phyloP scores from a whole-genome alignment of 768 basidiomycete genomes.

The Flagelloscypha sp. region DNA sequence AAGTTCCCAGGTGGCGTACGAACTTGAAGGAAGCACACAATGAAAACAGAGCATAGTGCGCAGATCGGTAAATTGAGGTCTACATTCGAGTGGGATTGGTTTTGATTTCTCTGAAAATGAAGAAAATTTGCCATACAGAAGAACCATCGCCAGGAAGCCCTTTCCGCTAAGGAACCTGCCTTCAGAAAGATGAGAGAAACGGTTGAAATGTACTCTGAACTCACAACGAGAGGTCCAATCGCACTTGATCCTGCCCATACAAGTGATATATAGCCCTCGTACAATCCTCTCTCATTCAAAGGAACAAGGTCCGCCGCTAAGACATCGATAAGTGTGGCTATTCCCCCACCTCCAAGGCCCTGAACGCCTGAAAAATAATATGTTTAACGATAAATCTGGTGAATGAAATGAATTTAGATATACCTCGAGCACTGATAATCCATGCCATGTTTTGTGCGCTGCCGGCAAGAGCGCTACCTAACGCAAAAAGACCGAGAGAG shows the following conservation, averaged over 20 bases:
- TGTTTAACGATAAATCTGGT: too few relatives aligned
- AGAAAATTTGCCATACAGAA: constrained; percentile 18
- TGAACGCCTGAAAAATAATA: too few relatives aligned
- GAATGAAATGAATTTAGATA: too few relatives aligned
- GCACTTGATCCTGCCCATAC: constrained; percentile 25
- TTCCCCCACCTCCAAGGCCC: constrained; percentile 28
- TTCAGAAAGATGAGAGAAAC: constrained; percentile 1
- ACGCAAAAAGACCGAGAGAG: constrained; percentile 26
- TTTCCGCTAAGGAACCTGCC: constrained; percentile 17
- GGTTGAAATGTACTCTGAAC: too few relatives aligned
- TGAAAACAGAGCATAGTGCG: constrained; percentile 11
- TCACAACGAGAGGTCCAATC: too few relatives aligned
- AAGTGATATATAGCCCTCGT: constrained; percentile 22
- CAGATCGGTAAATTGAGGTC: constrained; percentile 27
- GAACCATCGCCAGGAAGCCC: constrained; percentile 20
- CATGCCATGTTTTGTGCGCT: constrained; percentile 30
- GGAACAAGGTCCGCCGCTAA: constrained; percentile 35
- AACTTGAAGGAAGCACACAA: constrained; percentile 14
- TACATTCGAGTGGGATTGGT: constrained; percentile 2
- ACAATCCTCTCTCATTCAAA: constrained; percentile 31
- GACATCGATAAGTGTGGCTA: constrained; percentile 26
- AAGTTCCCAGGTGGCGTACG: constrained; percentile 20
- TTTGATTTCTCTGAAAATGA: too few relatives aligned
- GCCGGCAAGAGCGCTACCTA: constrained; percentile 35
- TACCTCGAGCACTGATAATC: constrained; percentile 31